Conservation (phyloP, 345 rosid species). For the Rhodamnia rubescens region DNA sequence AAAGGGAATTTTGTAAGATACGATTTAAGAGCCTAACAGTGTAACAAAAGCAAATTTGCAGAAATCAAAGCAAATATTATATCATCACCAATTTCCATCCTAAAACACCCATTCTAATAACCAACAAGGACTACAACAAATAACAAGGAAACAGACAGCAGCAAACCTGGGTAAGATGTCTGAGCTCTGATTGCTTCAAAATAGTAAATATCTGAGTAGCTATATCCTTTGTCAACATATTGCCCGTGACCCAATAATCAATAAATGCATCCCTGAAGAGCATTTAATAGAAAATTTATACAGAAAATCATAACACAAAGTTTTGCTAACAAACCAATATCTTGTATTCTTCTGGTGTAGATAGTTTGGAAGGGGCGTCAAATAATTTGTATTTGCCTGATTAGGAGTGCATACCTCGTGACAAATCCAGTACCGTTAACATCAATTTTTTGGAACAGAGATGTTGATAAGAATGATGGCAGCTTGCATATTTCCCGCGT, state of each 20-base stretch:
- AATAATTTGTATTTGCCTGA: background rate
- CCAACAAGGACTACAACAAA: background rate
- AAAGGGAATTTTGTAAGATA: background rate
- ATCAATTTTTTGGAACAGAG: slow-evolving; percentile 73
- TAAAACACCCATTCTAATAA: background rate
- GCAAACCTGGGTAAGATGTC: slow-evolving; percentile 57
- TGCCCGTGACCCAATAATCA: slow-evolving; percentile 69
- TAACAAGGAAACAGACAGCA: background rate
- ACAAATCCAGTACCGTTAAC: slow-evolving; percentile 42
- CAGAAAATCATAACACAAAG: background rate
- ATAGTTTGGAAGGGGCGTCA: background rate
- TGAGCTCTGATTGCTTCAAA: slow-evolving; percentile 64
- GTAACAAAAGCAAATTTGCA: background rate
- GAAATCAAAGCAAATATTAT: background rate
- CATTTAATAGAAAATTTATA: background rate
- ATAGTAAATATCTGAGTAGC: slow-evolving; percentile 67
- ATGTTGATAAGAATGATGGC: slow-evolving; percentile 73
- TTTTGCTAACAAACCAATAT: background rate
- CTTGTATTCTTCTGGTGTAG: background rate
- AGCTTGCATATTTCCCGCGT: slow-evolving; percentile 89
- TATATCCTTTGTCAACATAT: slow-evolving; percentile 66
- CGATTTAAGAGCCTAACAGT: background rate
- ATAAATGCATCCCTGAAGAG: slow-evolving; percentile 69
- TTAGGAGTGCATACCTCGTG: slow-evolving; percentile 45
- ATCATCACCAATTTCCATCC: background rate